Percentiles rank a stretch among this genome's conserved stretches.
These are phyloP conservation scores for Ensete glaucum DNA, from an alignment of 176 grass and related monocot genomes.

Conservation along the genomic window DNA sequence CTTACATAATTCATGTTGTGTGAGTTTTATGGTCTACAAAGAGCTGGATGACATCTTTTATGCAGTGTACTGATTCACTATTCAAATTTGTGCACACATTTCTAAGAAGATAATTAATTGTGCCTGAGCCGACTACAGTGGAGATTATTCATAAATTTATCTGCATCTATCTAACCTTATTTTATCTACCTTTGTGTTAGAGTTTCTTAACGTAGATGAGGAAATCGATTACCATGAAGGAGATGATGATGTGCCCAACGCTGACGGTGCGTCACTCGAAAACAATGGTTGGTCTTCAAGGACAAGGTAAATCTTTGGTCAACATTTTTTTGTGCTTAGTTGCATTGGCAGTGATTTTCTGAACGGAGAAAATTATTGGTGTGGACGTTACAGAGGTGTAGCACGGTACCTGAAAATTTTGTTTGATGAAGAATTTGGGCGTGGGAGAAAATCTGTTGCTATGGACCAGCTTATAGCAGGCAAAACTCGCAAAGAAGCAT, in stretches of 20 bases:
- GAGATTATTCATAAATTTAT: too few relatives aligned
- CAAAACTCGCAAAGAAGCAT: slow-evolving; percentile 92
- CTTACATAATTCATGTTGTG: background rate
- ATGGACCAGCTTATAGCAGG: slow-evolving; percentile 70
- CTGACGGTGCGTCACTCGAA: slow-evolving; percentile 60
- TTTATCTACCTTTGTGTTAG: slow-evolving; percentile 25
- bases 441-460: slow-evolving; percentile 59
- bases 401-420: slow-evolving; percentile 80
- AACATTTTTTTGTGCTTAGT: background rate
- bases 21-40: background rate
- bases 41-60: too few relatives aligned
- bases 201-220: slow-evolving; percentile 93
- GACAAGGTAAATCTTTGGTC: slow-evolving; percentile 39
- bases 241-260: slow-evolving; percentile 48
- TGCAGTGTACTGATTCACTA: background rate
- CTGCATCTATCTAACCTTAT: background rate
- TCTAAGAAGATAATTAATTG: background rate
- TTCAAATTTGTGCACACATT: background rate
- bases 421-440: slow-evolving; percentile 81
- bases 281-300: slow-evolving; percentile 97
- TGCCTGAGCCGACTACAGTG: too few relatives aligned
- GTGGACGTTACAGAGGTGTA: slow-evolving; percentile 46
- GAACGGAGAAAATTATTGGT: background rate
- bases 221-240: slow-evolving; percentile 52
- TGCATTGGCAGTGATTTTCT: background rate